Conservation (phyloP, 192 early-diverging fungal genomes). For the Linnemannia schmuckeri region DNA sequence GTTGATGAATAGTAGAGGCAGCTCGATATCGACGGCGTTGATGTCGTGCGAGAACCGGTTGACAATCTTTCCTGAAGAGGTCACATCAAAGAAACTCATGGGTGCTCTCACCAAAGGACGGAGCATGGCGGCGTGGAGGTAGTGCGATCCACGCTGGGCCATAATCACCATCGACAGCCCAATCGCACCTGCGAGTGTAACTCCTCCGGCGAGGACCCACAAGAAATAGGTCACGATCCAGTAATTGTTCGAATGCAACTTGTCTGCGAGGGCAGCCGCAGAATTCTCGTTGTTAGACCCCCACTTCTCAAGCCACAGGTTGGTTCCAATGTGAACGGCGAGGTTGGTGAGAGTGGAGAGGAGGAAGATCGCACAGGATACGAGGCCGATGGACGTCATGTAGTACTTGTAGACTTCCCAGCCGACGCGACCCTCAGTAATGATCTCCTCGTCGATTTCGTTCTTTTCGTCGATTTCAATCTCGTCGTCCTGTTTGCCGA, state of each 20-base stretch:
- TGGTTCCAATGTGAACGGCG: background rate
- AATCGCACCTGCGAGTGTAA: conserved; percentile 8
- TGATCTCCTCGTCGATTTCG: conserved; percentile 38
- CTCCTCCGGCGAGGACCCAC: conserved; percentile 13
- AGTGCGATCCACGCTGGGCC: conserved; percentile 64
- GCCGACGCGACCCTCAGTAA: conserved; percentile 20
- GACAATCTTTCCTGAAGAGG: conserved; percentile 79
- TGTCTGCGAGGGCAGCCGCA: background rate
- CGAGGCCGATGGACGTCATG: conserved; percentile 6
- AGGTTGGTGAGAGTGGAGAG: background rate
- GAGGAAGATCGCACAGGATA: background rate
- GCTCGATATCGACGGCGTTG: conserved; percentile 72
- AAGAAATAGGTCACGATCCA: conserved; percentile 37
- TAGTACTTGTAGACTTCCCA: conserved; percentile 52
- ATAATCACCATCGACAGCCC: conserved; percentile 14
- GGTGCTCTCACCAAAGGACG: conserved; percentile 68
- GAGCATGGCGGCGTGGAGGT: conserved; percentile 72
- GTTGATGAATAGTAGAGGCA: conserved; percentile 50
- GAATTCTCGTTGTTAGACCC: background rate
- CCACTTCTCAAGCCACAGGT: conserved; percentile 25
- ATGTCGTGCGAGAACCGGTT: conserved; percentile 87
- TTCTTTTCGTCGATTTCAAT: conserved; percentile 29
- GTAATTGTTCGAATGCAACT: conserved; percentile 3
- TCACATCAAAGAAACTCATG: conserved; percentile 69
- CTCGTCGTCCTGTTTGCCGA: conserved; percentile 4